Conservation (phyloP, 345 rosid genomes). For the Turnera subulata region DNA sequence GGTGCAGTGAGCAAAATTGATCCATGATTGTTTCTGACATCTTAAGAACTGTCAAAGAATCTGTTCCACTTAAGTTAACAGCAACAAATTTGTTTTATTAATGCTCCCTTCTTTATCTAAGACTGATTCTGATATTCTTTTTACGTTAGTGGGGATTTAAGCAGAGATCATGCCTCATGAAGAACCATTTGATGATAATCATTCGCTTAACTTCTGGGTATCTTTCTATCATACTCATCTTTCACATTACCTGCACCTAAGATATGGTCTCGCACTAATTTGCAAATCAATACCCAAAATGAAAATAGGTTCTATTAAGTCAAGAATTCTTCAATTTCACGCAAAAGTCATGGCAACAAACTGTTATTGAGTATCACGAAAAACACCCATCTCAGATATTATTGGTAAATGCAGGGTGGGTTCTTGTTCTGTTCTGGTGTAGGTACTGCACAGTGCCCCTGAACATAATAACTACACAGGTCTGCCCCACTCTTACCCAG, state of each 20-base stretch:
- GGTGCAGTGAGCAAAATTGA: no score
- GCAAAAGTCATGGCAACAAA: no score
- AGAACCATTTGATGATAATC: constrained; percentile 65
- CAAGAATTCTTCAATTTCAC: no score
- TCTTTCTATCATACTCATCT: not conserved
- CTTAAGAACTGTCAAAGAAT: no score
- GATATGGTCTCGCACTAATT: not conserved
- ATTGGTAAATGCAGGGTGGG: no score
- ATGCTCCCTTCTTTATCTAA: not conserved
- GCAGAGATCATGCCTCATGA: constrained; percentile 86
- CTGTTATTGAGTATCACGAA: no score
- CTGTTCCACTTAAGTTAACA: no score
- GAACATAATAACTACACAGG: constrained; percentile 84
- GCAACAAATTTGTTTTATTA: no score
- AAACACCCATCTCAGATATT: no score
- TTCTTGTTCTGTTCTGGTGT: constrained; percentile 92
- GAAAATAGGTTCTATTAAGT: no score
- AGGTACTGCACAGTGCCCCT: constrained; percentile 88
- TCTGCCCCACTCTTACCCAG: constrained; percentile 19
- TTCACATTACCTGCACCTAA: not conserved
- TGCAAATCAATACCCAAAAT: not conserved
- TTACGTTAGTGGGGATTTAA: constrained; percentile 74
- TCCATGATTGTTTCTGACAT: no score
- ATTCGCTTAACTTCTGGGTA: constrained; percentile 77
- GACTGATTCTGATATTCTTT: constrained; percentile 5